A percentile compares a stretch with the other conserved stretches of the same genome.
Evolutionary conservation across 2,329 filamentous ascomycete genomes (phyloP).

Genomic region (Pseudocercospora fuligena): DNA sequence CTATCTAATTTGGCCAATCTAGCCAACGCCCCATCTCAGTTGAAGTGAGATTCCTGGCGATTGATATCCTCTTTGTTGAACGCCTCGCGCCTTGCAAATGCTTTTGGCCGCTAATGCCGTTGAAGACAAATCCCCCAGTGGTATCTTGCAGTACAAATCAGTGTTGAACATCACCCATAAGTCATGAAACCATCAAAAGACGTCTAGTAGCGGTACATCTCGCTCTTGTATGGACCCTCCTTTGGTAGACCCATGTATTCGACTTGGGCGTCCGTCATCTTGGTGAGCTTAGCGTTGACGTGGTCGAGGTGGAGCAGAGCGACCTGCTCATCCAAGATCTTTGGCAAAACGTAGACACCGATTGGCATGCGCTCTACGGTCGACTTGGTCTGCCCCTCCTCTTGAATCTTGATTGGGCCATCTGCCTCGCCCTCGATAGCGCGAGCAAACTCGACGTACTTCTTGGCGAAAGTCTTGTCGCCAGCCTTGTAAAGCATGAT

Average conservation of each 20-base stretch:
- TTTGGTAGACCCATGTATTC: constrained; percentile 88
- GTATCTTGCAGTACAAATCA: constrained; percentile 27
- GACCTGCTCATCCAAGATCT: constrained; percentile 99
- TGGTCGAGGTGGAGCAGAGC: constrained; percentile 90
- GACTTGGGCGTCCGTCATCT: constrained; percentile 82
- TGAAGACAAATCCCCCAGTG: constrained; percentile 29
- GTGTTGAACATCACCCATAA: constrained; percentile 34
- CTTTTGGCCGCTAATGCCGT: constrained; percentile 31
- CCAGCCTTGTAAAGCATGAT: constrained; percentile 96
- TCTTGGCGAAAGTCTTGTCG: constrained; percentile 84
- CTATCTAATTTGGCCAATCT: constrained; percentile 21
- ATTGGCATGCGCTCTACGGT: constrained; percentile 76
- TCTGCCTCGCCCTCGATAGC: constrained; percentile 40
- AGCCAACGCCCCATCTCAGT: constrained; percentile 27
- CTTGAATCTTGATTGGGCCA: constrained; percentile 37
- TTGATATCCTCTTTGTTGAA: constrained; percentile 30
- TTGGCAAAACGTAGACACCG: constrained; percentile 95
- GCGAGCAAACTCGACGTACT: constrained; percentile 90
- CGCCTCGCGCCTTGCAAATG: constrained; percentile 34
- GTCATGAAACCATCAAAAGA: constrained; percentile 26
- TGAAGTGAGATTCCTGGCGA: constrained; percentile 28
- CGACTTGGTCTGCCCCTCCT: constrained; percentile 59
- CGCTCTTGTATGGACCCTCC: constrained; percentile 94
- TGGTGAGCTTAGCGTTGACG: constrained; percentile 91
- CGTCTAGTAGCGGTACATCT: constrained; percentile 80